A percentile compares a stretch with the other conserved stretches of the same genome.
Evolutionary conservation across 257 asterid genomes (phyloP).

Genomic region (Capsicum baccatum): DNA sequence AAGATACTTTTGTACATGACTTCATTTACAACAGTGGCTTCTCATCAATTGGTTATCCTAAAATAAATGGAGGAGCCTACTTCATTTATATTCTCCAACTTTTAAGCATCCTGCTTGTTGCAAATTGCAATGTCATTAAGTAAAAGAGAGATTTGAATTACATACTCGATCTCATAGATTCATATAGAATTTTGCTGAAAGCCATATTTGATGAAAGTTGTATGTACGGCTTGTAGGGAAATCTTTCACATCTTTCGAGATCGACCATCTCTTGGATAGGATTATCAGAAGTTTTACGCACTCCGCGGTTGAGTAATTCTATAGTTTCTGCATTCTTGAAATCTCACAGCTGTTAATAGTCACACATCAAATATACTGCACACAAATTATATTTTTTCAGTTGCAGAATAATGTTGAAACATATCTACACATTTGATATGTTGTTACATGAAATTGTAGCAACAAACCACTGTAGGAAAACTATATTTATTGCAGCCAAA

Average conservation of each 20-base stretch:
- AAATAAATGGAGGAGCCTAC: background rate
- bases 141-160: background rate
- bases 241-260: no score
- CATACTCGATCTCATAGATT: no score
- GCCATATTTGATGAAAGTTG: no score
- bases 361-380: background rate
- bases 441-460: background rate
- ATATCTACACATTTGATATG: conserved; percentile 10
- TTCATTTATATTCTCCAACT: background rate
- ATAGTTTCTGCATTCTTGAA: background rate
- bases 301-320: no score
- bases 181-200: no score
- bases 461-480: background rate
- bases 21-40: conserved; percentile 1
- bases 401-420: background rate
- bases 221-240: no score
- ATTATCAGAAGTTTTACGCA: no score
- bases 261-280: no score
- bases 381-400: background rate
- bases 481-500: background rate
- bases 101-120: background rate
- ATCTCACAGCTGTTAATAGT: background rate
- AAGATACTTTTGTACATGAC: background rate
- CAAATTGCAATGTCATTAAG: background rate
- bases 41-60: background rate